Conservation (phyloP, 106 monocot species). For the Ottelia alismoides region DNA sequence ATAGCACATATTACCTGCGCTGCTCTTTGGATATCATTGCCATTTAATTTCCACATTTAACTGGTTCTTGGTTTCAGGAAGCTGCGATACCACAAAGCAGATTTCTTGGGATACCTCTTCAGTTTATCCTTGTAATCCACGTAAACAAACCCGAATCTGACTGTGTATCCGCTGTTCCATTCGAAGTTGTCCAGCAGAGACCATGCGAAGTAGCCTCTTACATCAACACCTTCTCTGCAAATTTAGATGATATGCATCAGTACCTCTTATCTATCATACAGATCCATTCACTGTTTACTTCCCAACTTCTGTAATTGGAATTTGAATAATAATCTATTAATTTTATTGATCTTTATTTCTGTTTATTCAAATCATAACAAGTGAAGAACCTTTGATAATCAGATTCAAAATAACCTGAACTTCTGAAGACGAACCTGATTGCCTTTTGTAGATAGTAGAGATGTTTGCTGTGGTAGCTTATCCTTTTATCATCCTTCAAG, state of each 20-base stretch:
- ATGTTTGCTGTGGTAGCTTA: slow-evolving; percentile 30
- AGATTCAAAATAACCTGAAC: too few species aligned
- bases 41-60: too few species aligned
- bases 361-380: too few species aligned
- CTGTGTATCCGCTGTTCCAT: slow-evolving; percentile 1
- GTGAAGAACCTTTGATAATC: too few species aligned
- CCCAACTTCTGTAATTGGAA: background rate
- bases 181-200: slow-evolving; percentile 6
- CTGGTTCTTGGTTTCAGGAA: too few species aligned
- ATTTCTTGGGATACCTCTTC: slow-evolving; percentile 3
- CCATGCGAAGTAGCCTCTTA: slow-evolving; percentile 4
- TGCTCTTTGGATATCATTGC: too few species aligned
- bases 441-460: slow-evolving; percentile 24
- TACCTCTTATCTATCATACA: too few species aligned
- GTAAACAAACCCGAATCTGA: background rate
- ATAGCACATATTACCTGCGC: too few species aligned
- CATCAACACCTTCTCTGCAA: slow-evolving; percentile 1
- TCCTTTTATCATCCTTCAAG: slow-evolving; percentile 33
- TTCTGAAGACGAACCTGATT: slow-evolving; percentile 18
- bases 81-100: background rate
- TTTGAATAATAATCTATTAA: too few species aligned
- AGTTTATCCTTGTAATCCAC: slow-evolving; percentile 3
- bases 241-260: too few species aligned
- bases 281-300: too few species aligned
- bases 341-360: too few species aligned